Percentiles rank a stretch among this genome's conserved stretches.
phyloP scores from a whole-genome alignment of 495 filamentous ascomycete species.

The Poronia punctata region DNA sequence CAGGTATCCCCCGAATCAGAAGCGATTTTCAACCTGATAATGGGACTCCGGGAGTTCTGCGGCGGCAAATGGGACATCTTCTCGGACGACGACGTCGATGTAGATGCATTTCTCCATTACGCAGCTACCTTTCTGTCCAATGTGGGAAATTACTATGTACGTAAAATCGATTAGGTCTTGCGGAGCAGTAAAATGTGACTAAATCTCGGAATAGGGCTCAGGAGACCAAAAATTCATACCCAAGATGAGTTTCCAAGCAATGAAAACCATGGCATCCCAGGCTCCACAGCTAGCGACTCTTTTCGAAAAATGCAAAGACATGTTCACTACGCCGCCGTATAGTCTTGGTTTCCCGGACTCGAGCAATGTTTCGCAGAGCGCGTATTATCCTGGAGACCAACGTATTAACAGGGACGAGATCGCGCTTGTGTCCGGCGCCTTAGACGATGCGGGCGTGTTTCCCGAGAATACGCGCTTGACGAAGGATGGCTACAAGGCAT shows the following conservation, averaged over 20 bases:
- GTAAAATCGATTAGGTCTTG: too few relatives aligned
- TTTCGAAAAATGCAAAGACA: too few relatives aligned
- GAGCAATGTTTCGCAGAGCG: conserved; percentile 24
- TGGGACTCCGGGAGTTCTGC: conserved; percentile 29
- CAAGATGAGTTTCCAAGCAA: conserved; percentile 24
- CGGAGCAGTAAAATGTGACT: too few relatives aligned
- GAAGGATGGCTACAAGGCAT: conserved; percentile 5
- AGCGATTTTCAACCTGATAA: conserved; percentile 33
- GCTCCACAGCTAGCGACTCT: too few relatives aligned
- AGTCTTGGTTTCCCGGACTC: conserved; percentile 21
- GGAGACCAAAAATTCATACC: conserved; percentile 28
- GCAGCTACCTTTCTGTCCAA: conserved; percentile 31
- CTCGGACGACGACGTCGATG: conserved; percentile 15
- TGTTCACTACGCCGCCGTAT: conserved; percentile 11
- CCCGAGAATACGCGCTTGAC: conserved; percentile 16
- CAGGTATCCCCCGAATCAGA: conserved; percentile 35
- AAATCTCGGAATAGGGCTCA: conserved; percentile 23
- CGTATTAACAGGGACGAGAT: conserved; percentile 7
- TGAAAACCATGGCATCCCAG: conserved; percentile 56
- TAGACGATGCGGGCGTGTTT: conserved; percentile 8
- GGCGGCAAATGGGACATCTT: conserved; percentile 27
- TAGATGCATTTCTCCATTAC: conserved; percentile 24
- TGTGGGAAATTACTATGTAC: conserved; percentile 30
- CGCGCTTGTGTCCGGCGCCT: conserved; percentile 5
- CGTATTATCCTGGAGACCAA: conserved; percentile 12